These are phyloP conservation scores for Paspalum vaginatum DNA, from an alignment of 176 grass and related monocot species.

Conservation along the genomic window DNA sequence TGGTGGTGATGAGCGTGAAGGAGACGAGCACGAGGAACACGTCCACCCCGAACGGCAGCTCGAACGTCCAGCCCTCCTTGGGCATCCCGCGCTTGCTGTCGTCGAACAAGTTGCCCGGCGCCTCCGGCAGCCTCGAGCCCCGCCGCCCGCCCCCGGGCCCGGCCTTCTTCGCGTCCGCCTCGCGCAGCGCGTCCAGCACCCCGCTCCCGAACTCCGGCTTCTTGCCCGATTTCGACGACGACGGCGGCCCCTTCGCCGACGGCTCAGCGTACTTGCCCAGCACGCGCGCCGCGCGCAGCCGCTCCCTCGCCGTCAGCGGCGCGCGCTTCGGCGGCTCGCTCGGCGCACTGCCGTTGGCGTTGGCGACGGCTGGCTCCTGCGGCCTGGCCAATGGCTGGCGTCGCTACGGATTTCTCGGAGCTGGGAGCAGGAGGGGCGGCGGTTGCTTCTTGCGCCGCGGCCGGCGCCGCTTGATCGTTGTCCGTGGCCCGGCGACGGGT, in stretches of 20 bases:
- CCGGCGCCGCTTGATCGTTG: conserved; percentile 42
- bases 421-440: background rate
- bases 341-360: conserved; percentile 32
- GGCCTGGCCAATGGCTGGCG: conserved; percentile 29
- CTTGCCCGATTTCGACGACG: conserved; percentile 32
- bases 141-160: conserved; percentile 42
- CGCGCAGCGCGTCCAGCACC: conserved; percentile 76
- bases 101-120: conserved; percentile 83
- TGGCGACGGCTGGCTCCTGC: background rate
- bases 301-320: conserved; percentile 78
- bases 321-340: conserved; percentile 46
- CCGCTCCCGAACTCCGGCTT: conserved; percentile 75
- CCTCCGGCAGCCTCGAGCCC: conserved; percentile 68
- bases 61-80: conserved; percentile 75
- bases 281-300: conserved; percentile 75
- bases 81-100: conserved; percentile 87
- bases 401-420: background rate
- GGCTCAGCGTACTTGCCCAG: conserved; percentile 83
- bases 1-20: conserved; percentile 72
- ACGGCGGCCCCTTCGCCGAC: conserved; percentile 22
- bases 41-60: conserved; percentile 74
- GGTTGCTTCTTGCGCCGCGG: conserved; percentile 39
- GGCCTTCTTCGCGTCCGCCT: conserved; percentile 58
- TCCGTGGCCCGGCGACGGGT: conserved; percentile 41
- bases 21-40: conserved; percentile 67